These are phyloP conservation scores for Ogataea hybrid DNA, from an alignment of 1,139 yeast species.

Conservation along the genomic window DNA sequence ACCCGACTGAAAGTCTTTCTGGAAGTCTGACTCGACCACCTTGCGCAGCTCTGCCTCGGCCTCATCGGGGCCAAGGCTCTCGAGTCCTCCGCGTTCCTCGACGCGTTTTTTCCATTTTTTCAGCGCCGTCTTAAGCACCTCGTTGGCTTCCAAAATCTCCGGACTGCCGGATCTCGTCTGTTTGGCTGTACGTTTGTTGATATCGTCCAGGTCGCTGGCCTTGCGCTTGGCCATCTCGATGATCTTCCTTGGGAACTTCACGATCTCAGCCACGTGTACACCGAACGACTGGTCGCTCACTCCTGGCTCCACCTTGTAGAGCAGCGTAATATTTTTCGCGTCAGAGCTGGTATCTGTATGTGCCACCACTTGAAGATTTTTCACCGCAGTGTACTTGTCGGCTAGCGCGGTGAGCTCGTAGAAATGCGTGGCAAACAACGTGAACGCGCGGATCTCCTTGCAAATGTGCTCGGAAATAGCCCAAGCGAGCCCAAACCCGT, in stretches of 20 bases:
- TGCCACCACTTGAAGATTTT: slow-evolving; percentile 91
- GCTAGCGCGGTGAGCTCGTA: slow-evolving; percentile 87
- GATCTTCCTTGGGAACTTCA: slow-evolving; percentile 85
- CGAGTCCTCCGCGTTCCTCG: slow-evolving; percentile 36
- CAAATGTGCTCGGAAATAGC: slow-evolving; percentile 88
- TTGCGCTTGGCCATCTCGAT: slow-evolving; percentile 93
- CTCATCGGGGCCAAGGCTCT: slow-evolving; percentile 35
- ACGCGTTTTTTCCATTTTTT: slow-evolving; percentile 60
- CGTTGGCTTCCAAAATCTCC: slow-evolving; percentile 58
- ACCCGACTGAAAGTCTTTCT: slow-evolving; percentile 15
- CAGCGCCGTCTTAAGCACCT: slow-evolving; percentile 51
- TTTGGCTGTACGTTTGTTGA: slow-evolving; percentile 35
- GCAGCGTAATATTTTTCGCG: slow-evolving; percentile 72
- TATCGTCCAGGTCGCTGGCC: slow-evolving; percentile 81
- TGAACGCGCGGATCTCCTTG: slow-evolving; percentile 65
- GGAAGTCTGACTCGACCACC: slow-evolving; percentile 32
- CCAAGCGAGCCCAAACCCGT: slow-evolving; percentile 98
- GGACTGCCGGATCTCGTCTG: slow-evolving; percentile 51
- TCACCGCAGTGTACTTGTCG: slow-evolving; percentile 58
- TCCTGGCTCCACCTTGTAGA: slow-evolving; percentile 91
- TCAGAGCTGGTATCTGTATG: slow-evolving; percentile 54
- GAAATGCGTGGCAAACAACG: slow-evolving; percentile 95
- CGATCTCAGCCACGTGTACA: slow-evolving; percentile 95
- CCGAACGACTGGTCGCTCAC: slow-evolving; percentile 94
- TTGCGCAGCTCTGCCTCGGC: slow-evolving; percentile 41